A percentile compares a stretch with the other conserved stretches of the same genome.
Conservation (phyloP, 768 basidiomycete genomes). For the Pleurotus tuber-regium region DNA sequence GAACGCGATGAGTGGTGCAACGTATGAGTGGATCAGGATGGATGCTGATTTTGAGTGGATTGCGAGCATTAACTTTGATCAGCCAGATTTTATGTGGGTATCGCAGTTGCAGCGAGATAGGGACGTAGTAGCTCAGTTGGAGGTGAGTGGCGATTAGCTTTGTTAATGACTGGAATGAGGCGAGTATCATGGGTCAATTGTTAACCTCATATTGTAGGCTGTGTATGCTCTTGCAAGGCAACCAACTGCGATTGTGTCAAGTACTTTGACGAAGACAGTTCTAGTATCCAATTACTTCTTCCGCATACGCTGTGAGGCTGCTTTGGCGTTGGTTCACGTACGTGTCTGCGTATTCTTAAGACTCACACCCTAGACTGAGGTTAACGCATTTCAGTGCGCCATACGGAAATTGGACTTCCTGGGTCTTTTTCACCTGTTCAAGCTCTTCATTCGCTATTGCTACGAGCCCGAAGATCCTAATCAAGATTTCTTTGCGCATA, state of each 20-base stretch:
- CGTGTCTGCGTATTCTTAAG: constrained; percentile 31
- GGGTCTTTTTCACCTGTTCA: constrained; percentile 94
- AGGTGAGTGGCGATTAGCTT: constrained; percentile 53
- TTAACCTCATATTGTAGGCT: constrained; percentile 52
- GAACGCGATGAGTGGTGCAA: constrained; percentile 88
- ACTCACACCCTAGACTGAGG: constrained; percentile 5
- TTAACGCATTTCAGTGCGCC: constrained; percentile 62
- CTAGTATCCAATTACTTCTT: constrained; percentile 96
- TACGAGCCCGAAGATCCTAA: constrained; percentile 83
- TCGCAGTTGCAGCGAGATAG: constrained; percentile 92
- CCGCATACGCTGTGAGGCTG: constrained; percentile 94
- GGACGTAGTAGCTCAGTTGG: constrained; percentile 95
- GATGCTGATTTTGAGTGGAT: constrained; percentile 99
- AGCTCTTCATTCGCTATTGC: constrained; percentile 87
- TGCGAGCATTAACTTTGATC: constrained; percentile 86
- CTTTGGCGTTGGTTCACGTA: constrained; percentile 77
- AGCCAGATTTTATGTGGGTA: constrained; percentile 99
- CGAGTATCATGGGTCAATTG: too few species aligned
- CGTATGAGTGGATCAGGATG: constrained; percentile 99
- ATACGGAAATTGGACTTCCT: constrained; percentile 79
- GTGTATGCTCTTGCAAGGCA: constrained; percentile 80
- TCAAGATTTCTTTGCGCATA: constrained; percentile 82
- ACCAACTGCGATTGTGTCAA: constrained; percentile 83
- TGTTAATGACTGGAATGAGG: not conserved
- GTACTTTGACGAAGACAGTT: constrained; percentile 89